phyloP scores from a whole-genome alignment of 768 basidiomycete species.

The Pilatotrama ljubarskyi region DNA sequence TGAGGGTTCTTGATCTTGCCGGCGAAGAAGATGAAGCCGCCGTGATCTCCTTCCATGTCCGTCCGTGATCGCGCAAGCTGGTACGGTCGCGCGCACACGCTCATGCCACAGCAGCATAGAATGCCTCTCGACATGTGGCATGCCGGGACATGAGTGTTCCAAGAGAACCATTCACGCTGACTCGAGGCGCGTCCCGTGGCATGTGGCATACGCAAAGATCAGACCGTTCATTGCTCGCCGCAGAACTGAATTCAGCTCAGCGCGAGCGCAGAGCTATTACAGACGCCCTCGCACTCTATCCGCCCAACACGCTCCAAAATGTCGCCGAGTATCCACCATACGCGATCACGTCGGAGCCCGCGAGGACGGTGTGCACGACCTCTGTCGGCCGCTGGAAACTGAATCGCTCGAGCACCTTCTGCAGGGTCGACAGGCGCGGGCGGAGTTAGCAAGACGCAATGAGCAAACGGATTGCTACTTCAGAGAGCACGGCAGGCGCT shows the following conservation, averaged over 20 bases:
- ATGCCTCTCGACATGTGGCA: slow-evolving; percentile 14
- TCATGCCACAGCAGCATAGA: slow-evolving; percentile 18
- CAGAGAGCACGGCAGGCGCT: slow-evolving; percentile 7
- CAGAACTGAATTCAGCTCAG: background rate
- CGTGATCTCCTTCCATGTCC: slow-evolving; percentile 11
- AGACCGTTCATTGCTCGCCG: background rate
- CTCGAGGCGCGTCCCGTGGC: slow-evolving; percentile 22
- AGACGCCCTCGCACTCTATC: background rate
- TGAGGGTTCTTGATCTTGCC: slow-evolving; percentile 11
- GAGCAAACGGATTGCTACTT: slow-evolving; percentile 15
- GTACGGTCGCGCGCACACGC: slow-evolving; percentile 3
- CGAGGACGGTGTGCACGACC: slow-evolving; percentile 43
- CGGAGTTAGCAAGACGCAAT: slow-evolving; percentile 2
- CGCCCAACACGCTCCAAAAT: slow-evolving; percentile 30
- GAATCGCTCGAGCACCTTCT: slow-evolving; percentile 40
- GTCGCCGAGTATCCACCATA: slow-evolving; percentile 42
- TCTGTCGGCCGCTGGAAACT: slow-evolving; percentile 34
- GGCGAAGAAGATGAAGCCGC: slow-evolving; percentile 15
- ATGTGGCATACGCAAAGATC: slow-evolving; percentile 9
- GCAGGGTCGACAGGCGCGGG: slow-evolving; percentile 17
- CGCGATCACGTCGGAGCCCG: slow-evolving; percentile 41
- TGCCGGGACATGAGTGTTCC: slow-evolving; percentile 19
- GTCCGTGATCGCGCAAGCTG: slow-evolving; percentile 9
- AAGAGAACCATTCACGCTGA: slow-evolving; percentile 7
- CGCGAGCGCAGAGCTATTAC: background rate